A percentile compares a stretch with the other conserved stretches of the same genome.
phyloP scores from a whole-genome alignment of 805 yeast genomes.

The Yueomyces sinensis region DNA sequence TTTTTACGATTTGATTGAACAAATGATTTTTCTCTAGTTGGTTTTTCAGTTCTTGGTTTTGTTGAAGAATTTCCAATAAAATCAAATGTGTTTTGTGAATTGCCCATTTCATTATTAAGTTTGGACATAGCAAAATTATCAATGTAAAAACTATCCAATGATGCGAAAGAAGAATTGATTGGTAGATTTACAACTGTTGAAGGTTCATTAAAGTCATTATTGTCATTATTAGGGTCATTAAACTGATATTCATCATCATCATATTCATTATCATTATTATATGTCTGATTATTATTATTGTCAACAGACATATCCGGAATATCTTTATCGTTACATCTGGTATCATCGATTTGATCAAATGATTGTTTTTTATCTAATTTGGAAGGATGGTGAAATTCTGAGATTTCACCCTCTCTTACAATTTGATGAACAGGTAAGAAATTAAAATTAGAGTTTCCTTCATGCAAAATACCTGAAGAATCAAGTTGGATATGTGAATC shows the following conservation, averaged over 20 bases:
- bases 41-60: neutral
- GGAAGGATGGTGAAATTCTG: too few relatives aligned
- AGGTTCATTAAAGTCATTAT: conserved; percentile 4
- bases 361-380: too few relatives aligned
- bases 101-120: conserved; percentile 4
- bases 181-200: conserved; percentile 44
- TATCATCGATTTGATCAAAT: neutral
- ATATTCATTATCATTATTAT: neutral
- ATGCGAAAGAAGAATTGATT: conserved; percentile 63
- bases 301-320: neutral
- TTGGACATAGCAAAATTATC: conserved; percentile 32
- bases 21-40: neutral
- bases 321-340: neutral
- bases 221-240: conserved; percentile 1
- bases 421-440: neutral
- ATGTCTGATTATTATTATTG: neutral
- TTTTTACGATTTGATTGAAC: neutral
- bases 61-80: neutral
- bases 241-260: neutral
- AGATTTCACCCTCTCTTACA: neutral
- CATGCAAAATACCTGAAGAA: neutral
- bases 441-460: too few relatives aligned
- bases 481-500: neutral
- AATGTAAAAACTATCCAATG: conserved; percentile 49
- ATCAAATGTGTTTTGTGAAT: neutral